Evolutionary conservation across 2,329 filamentous ascomycete species (phyloP).

Genomic region (Sporothrix sp.): DNA sequence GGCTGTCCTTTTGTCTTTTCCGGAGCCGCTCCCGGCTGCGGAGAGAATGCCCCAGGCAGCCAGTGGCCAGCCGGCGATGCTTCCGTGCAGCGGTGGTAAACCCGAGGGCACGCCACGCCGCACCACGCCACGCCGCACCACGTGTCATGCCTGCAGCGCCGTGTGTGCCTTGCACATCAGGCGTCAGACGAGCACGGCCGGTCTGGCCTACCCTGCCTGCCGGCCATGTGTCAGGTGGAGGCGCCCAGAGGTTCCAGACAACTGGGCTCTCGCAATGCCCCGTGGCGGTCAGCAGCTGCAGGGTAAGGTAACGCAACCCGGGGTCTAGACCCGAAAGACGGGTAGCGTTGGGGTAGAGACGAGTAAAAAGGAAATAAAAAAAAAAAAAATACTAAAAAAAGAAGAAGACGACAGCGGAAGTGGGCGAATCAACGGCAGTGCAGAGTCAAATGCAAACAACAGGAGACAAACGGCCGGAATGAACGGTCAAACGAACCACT

Average conservation of each 20-base stretch:
- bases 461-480: too few species aligned
- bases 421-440: too few species aligned
- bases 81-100: too few species aligned
- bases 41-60: neutral
- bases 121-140: too few species aligned
- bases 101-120: too few species aligned
- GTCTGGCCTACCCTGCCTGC: neutral
- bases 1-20: neutral
- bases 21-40: neutral
- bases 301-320: slow-evolving; percentile 1
- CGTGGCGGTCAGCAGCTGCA: neutral
- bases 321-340: neutral
- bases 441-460: too few species aligned
- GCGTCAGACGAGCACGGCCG: neutral
- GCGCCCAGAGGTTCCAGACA: neutral
- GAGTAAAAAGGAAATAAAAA: too few species aligned
- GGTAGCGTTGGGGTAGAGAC: too few species aligned
- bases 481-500: too few species aligned
- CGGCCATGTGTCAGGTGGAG: neutral
- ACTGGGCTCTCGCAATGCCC: neutral
- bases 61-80: too few species aligned
- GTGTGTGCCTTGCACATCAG: too few species aligned
- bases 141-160: too few species aligned
- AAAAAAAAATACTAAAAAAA: neutral
- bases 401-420: neutral